phyloP scores from a whole-genome alignment of 2,329 filamentous ascomycete genomes.

The Bipolaris victoriae region DNA sequence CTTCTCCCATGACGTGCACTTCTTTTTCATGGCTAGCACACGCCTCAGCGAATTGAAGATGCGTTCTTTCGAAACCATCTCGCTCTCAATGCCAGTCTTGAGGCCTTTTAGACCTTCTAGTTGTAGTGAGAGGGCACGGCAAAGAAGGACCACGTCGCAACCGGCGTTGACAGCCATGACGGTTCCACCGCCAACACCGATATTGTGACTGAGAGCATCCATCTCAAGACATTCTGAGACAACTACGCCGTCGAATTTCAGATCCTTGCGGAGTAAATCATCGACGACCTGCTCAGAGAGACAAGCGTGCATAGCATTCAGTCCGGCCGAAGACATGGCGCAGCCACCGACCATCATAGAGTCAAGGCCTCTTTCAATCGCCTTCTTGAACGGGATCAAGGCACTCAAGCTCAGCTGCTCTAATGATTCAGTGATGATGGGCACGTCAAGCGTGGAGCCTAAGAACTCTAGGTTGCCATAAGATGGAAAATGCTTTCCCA shows the following conservation, averaged over 20 bases:
- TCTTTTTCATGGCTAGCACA: slow-evolving; percentile 79
- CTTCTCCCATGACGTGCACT: slow-evolving; percentile 87
- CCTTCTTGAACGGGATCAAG: slow-evolving; percentile 88
- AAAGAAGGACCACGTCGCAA: slow-evolving; percentile 88
- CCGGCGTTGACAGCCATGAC: slow-evolving; percentile 98
- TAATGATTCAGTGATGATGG: slow-evolving; percentile 92
- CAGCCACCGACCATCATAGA: slow-evolving; percentile 96
- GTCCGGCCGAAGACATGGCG: slow-evolving; percentile 85
- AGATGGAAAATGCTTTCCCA: slow-evolving; percentile 95
- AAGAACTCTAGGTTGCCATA: slow-evolving; percentile 95
- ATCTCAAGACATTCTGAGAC: slow-evolving; percentile 96
- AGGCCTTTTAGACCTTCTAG: slow-evolving; percentile 90
- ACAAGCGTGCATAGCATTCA: slow-evolving; percentile 95
- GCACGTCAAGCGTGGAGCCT: slow-evolving; percentile 87
- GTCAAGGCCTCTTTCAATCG: slow-evolving; percentile 84
- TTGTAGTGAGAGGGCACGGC: slow-evolving; percentile 85
- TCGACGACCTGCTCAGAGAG: slow-evolving; percentile 92
- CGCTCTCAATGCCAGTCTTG: slow-evolving; percentile 87
- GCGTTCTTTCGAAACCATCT: slow-evolving; percentile 80
- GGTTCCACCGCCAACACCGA: slow-evolving; percentile 94
- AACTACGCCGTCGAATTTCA: slow-evolving; percentile 89
- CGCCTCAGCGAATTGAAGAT: slow-evolving; percentile 81
- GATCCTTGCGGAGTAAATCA: slow-evolving; percentile 82
- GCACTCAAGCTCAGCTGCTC: slow-evolving; percentile 93
- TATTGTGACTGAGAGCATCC: slow-evolving; percentile 93